These are phyloP conservation scores for Colletotrichum aenigma DNA, from an alignment of 2,329 filamentous ascomycete species.

Conservation along the genomic window DNA sequence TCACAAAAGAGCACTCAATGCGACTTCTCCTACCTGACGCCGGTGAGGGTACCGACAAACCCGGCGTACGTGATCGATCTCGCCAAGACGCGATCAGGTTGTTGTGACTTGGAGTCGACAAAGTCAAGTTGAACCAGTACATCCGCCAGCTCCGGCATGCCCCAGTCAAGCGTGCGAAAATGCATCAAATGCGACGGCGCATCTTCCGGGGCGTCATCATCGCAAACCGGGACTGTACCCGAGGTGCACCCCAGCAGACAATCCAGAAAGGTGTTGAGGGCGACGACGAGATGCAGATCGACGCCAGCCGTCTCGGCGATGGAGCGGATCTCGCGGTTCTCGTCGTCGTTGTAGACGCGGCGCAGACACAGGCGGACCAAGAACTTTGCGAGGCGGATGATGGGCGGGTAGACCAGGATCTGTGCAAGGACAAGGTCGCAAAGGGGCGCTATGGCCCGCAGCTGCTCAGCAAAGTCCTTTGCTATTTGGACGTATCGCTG, in stretches of 20 bases:
- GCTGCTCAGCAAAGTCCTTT: constrained; percentile 43
- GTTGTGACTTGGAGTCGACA: constrained; percentile 34
- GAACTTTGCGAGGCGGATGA: constrained; percentile 31
- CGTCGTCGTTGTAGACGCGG: constrained; percentile 55
- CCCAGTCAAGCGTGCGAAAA: constrained; percentile 59
- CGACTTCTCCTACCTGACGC: constrained; percentile 39
- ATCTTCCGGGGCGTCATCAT: neutral
- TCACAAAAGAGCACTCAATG: neutral
- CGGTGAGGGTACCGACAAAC: constrained; percentile 55
- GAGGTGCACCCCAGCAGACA: constrained; percentile 67
- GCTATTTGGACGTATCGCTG: constrained; percentile 56
- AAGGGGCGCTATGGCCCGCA: constrained; percentile 47
- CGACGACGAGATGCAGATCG: constrained; percentile 60
- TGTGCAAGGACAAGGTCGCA: constrained; percentile 53
- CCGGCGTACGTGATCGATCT: constrained; percentile 54
- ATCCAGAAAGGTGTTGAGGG: constrained; percentile 64
- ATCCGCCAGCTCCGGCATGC: constrained; percentile 53
- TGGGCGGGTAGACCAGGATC: constrained; percentile 23
- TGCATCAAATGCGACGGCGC: constrained; percentile 45
- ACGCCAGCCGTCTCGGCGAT: constrained; percentile 55
- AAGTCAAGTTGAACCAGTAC: constrained; percentile 57
- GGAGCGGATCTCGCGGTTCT: constrained; percentile 61
- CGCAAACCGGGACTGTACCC: constrained; percentile 34
- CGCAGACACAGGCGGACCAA: constrained; percentile 51
- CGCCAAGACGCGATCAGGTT: constrained; percentile 42